Conservation (phyloP, 257 asterid genomes). For the Galeopsis tetrahit region DNA sequence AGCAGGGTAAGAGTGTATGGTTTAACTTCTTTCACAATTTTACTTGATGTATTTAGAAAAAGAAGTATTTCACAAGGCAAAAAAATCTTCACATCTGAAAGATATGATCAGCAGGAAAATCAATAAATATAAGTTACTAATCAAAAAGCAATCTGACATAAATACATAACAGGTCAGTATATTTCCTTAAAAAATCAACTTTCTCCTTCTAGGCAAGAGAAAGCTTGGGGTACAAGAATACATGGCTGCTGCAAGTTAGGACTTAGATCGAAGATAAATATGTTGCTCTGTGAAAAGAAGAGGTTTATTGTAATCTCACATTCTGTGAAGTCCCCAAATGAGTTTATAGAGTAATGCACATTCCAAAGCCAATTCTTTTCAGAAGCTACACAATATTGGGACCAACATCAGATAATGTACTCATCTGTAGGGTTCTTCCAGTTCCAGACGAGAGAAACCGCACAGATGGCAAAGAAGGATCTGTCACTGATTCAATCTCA, state of each 20-base stretch:
- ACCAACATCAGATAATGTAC: conserved; percentile 52
- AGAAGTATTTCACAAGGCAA: neutral
- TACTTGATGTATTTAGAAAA: neutral
- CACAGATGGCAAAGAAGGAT: conserved; percentile 81
- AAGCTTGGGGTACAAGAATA: conserved; percentile 24
- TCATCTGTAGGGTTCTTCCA: conserved; percentile 79
- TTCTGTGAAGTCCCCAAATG: neutral
- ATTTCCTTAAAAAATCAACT: conserved; percentile 26
- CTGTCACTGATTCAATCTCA: conserved; percentile 83
- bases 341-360: conserved; percentile 20
- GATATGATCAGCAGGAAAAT: conserved; percentile 24
- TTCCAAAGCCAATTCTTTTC: conserved; percentile 12
- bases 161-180: conserved; percentile 15
- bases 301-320: conserved; percentile 25
- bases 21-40: conserved; percentile 3
- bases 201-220: conserved; percentile 21
- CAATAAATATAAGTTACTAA: conserved; percentile 16
- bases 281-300: conserved; percentile 11
- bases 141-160: conserved; percentile 21
- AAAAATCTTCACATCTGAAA: conserved; percentile 2
- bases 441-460: conserved; percentile 68
- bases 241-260: conserved; percentile 25
- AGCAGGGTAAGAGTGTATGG: neutral
- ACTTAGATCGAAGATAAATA: conserved; percentile 14
- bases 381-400: conserved; percentile 66